Base-by-base conservation (phyloP, 2,329 filamentous ascomycete species). In the Fusarium illudens region DNA sequence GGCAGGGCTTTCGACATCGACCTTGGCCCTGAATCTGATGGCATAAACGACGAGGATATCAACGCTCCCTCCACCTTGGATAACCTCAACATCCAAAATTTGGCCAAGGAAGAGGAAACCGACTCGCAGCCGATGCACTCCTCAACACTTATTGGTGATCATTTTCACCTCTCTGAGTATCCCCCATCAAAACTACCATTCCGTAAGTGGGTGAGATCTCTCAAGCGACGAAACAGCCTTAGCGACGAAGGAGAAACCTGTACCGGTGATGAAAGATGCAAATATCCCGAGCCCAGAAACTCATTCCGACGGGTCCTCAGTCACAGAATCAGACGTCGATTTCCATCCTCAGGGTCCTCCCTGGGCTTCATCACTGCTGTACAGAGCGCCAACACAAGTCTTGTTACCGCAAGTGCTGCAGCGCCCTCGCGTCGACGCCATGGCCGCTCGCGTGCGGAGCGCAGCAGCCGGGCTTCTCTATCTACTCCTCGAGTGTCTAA, bases 321-420 rank as follows among this genome's bases (percentile, higher is more conserved):
- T 44, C 59, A 58, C 37, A 70, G 54, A 65, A 37, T 60, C 8
- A 58, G 61, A 70, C 84, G 85, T 71, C 83, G 86, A 61, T 85
- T 88, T 58, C 88, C 87, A 8, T 91, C 90, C 3, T 92, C 92
- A 12, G 86, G 86, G 1, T 93, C 92, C 7, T 96, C 94, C 0
- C 89, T 92, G 62, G 91, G 87, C 2, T 94, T 94, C 74, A 88
- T 97, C 36, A 88, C 90, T n/a, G 90, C 88, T 15, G 86, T 96
- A 70, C 93, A 91, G 76, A 96, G 93, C 65, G 91, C 92, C 54
- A 94, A 91, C 62, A 84, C 93, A 63, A 97, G 93, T 62, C 82
- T 94, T 62, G 86, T 89, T 49, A 93, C 90, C 72, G 84, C 87
- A 69, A 96, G 92, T 78, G 83, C 91, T 62, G 82, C 87, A 48